A percentile compares a stretch with the other conserved stretches of the same genome.
These are phyloP conservation scores for Mucor saturninus DNA, from an alignment of 371 early-diverging fungal species.

Conservation along the genomic window DNA sequence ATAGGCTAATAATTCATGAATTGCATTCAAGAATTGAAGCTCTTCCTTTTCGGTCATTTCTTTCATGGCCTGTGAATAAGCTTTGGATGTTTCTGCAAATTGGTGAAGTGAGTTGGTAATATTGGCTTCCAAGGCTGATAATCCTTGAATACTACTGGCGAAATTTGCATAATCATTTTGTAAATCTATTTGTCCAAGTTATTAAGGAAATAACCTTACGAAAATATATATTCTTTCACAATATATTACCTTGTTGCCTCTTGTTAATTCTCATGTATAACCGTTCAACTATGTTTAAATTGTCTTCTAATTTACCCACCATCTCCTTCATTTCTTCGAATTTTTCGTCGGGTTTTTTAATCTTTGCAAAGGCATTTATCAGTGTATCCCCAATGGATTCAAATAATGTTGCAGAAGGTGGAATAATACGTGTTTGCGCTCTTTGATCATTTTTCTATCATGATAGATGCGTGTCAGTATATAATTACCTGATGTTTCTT, in stretches of 20 bases:
- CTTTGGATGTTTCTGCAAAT: constrained; percentile 72
- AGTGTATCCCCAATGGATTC: constrained; percentile 71
- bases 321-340: constrained; percentile 82
- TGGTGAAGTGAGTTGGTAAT: constrained; percentile 74
- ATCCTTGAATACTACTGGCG: constrained; percentile 69
- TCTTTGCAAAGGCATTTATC: constrained; percentile 89
- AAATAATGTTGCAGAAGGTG: constrained; percentile 37
- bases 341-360: constrained; percentile 86
- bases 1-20: constrained; percentile 88
- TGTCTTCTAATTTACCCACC: constrained; percentile 85
- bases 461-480: neutral
- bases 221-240: neutral
- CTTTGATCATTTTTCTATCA: constrained; percentile 48
- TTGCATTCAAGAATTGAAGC: constrained; percentile 49
- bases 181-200: constrained; percentile 54
- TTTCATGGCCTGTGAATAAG: constrained; percentile 68
- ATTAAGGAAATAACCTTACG: neutral
- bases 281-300: constrained; percentile 79
- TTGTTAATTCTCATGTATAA: constrained; percentile 80
- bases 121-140: constrained; percentile 86
- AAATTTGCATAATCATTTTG: constrained; percentile 82
- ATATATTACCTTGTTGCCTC: constrained; percentile 56
- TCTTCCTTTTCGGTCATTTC: constrained; percentile 75
- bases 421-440: constrained; percentile 31
- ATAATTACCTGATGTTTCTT: neutral